phyloP scores from a whole-genome alignment of 495 filamentous ascomycete species.

The Margaritispora aquatica region DNA sequence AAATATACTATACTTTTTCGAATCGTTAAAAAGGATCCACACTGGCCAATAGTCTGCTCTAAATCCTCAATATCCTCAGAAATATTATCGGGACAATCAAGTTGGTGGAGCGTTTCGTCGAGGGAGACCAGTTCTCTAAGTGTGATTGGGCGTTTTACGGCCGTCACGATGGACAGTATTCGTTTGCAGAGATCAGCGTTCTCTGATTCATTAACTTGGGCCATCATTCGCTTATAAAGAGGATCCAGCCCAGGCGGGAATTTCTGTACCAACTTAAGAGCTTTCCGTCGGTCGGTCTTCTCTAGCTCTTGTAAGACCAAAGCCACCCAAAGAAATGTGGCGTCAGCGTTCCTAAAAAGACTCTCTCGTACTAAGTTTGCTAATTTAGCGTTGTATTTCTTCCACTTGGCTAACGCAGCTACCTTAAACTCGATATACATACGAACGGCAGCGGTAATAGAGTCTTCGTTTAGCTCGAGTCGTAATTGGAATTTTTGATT shows the following conservation, averaged over 20 bases:
- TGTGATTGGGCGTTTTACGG: constrained; percentile 14
- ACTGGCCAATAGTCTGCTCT: not conserved
- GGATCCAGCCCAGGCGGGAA: constrained; percentile 27
- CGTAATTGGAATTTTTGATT: not conserved
- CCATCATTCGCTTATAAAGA: constrained; percentile 28
- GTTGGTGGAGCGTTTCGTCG: constrained; percentile 1
- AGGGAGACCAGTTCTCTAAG: constrained; percentile 7
- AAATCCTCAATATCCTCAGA: not conserved
- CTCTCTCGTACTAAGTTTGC: not conserved
- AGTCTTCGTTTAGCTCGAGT: not conserved
- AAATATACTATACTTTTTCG: not conserved
- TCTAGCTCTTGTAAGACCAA: constrained; percentile 23
- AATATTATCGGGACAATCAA: not conserved
- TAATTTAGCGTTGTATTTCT: not conserved
- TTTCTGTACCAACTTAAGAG: constrained; percentile 2
- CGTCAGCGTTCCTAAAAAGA: not conserved
- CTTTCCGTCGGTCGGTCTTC: not conserved
- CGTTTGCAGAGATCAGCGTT: constrained; percentile 23
- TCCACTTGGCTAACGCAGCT: not conserved
- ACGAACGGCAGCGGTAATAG: not conserved
- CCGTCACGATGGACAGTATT: constrained; percentile 16
- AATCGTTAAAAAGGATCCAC: not conserved
- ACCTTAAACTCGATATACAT: not conserved
- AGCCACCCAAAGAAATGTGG: constrained; percentile 1
- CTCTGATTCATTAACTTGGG: constrained; percentile 21